Evolutionary conservation across 2,329 filamentous ascomycete genomes (phyloP).

Genomic region (Penicillium sp.): DNA sequence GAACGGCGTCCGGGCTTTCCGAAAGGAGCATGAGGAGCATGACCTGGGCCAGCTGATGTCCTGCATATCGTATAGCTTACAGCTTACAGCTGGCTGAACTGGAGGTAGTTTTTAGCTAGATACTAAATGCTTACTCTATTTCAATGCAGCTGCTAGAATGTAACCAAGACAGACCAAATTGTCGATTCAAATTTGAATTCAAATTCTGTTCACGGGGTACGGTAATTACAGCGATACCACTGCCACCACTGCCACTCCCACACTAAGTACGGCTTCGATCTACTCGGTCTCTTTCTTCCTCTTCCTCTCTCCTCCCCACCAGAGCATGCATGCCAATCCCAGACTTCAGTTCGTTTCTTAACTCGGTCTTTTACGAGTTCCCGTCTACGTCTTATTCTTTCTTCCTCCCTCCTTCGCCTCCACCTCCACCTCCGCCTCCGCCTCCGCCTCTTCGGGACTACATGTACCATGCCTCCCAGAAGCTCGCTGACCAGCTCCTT

Average conservation of each 20-base stretch:
- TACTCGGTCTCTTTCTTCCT: too few relatives aligned
- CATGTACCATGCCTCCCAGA: conserved; percentile 81
- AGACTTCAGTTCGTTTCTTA: conserved; percentile 13
- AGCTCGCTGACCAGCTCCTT: conserved; percentile 86
- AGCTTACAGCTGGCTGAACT: too few relatives aligned
- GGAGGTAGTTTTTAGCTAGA: too few relatives aligned
- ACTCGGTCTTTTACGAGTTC: conserved; percentile 12
- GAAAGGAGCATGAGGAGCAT: too few relatives aligned
- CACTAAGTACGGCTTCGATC: background rate
- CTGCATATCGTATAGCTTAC: background rate
- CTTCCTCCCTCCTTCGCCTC: conserved; percentile 12
- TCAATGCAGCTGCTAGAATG: too few relatives aligned
- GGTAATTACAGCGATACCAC: conserved; percentile 15
- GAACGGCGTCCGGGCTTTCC: conserved; percentile 23
- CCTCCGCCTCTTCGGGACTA: conserved; percentile 25
- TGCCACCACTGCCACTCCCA: background rate
- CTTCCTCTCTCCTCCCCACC: conserved; percentile 3
- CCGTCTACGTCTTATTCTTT: conserved; percentile 13
- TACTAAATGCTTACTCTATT: background rate
- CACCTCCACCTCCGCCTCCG: conserved; percentile 7
- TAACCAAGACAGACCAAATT: too few relatives aligned
- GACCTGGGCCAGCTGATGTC: conserved; percentile 3
- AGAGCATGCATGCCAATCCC: conserved; percentile 14
- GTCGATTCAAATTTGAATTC: background rate
- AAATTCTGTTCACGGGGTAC: conserved; percentile 3